Evolutionary conservation across 805 yeast genomes (phyloP).

Genomic region (Candida boleticola): DNA sequence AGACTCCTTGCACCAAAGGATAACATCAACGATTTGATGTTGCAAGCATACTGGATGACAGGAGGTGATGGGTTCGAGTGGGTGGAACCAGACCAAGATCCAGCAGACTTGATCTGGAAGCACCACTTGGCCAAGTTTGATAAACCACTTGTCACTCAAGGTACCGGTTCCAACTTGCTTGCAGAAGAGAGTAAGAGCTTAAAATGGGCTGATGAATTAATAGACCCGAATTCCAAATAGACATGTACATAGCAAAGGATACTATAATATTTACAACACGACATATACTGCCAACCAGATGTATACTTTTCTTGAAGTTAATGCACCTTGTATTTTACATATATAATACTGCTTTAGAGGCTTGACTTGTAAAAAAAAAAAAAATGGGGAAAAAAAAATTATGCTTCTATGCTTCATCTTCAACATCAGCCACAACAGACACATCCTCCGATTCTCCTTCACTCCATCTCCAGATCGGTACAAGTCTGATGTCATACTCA

Average conservation of each 20-base stretch:
- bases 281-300: background rate
- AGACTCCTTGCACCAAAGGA: conserved; percentile 42
- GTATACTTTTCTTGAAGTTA: background rate
- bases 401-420: background rate
- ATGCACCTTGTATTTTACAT: background rate
- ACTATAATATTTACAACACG: background rate
- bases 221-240: conserved; percentile 15
- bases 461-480: conserved; percentile 19
- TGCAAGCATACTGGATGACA: conserved; percentile 84
- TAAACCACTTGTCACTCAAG: conserved; percentile 15
- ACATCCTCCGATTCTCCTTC: background rate
- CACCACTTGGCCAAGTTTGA: conserved; percentile 24
- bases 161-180: conserved; percentile 7
- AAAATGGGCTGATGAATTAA: conserved; percentile 42
- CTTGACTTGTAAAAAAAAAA: background rate
- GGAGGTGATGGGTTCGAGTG: conserved; percentile 86
- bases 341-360: background rate
- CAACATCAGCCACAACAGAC: background rate
- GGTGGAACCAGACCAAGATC: conserved; percentile 90
- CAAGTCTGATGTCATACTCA: conserved; percentile 36
- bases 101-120: conserved; percentile 60
- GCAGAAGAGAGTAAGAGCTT: conserved; percentile 13
- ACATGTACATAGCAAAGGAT: conserved; percentile 7
- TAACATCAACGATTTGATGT: conserved; percentile 61
- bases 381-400: background rate